Percentiles rank a stretch among this genome's conserved stretches.
Evolutionary conservation across 139 green algal genomes (phyloP).

Genomic region (Pleodorina starrii): DNA sequence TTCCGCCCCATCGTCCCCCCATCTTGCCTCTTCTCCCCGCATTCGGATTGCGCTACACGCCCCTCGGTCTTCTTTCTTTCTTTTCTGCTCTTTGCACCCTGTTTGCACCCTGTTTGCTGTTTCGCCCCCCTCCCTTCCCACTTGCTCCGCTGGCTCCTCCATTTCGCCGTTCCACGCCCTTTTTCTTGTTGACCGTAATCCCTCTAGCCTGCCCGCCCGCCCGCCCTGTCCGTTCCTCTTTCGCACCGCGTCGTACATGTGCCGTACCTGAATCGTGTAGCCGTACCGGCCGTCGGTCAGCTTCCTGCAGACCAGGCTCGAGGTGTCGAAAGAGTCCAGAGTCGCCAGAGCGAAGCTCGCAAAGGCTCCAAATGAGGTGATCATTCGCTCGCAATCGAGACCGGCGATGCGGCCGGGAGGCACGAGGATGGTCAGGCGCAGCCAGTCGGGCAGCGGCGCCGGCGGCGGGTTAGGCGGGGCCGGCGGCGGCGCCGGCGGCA

Average conservation of each 20-base stretch:
- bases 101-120: too few species aligned
- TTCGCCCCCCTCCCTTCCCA: too few species aligned
- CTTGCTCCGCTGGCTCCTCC: not conserved
- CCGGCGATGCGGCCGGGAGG: not conserved
- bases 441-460: not conserved
- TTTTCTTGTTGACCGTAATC: not conserved
- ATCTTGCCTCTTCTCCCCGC: too few species aligned
- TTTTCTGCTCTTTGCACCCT: too few species aligned
- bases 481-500: not conserved
- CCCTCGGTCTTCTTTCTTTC: too few species aligned
- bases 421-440: slow-evolving; percentile 3
- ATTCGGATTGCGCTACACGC: too few species aligned
- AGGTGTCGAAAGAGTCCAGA: not conserved
- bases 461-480: not conserved
- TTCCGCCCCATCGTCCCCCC: too few species aligned
- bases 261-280: slow-evolving; percentile 13
- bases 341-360: not conserved
- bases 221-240: not conserved
- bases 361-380: not conserved
- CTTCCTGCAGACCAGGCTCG: not conserved
- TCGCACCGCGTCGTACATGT: not conserved
- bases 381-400: not conserved
- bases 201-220: not conserved
- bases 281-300: not conserved
- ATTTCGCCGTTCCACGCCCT: not conserved